Conservation (phyloP, 805 yeast genomes). For the Grigorovia yakushimaensis region DNA sequence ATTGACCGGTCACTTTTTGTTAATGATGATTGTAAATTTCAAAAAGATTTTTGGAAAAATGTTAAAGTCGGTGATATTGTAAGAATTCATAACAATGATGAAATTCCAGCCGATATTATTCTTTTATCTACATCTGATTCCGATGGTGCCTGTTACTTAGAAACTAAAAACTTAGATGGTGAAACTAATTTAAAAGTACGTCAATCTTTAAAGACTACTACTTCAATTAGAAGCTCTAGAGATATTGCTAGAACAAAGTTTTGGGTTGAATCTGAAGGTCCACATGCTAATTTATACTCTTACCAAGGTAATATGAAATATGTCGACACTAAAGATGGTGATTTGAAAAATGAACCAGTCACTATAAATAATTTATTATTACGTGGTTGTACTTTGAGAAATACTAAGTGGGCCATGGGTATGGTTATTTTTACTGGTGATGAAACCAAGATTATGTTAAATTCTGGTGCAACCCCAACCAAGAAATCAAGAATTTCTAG, state of each 20-base stretch:
- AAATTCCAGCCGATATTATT: conserved; percentile 67
- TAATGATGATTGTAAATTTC: conserved; percentile 27
- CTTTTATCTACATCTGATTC: conserved; percentile 55
- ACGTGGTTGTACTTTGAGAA: conserved; percentile 70
- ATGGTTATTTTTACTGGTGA: conserved; percentile 67
- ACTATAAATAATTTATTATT: conserved; percentile 59
- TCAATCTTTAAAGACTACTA: conserved; percentile 58
- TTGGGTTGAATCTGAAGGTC: conserved; percentile 76
- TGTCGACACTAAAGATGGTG: conserved; percentile 28
- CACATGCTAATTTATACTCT: conserved; percentile 66
- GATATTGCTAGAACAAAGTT: conserved; percentile 45
- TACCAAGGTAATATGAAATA: conserved; percentile 64
- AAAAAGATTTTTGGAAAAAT: conserved; percentile 48
- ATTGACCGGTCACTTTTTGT: conserved; percentile 46
- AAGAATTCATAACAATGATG: conserved; percentile 63
- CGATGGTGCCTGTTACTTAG: conserved; percentile 65
- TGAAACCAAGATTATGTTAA: conserved; percentile 74
- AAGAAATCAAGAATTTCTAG: conserved; percentile 65
- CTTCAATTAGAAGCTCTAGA: conserved; percentile 37
- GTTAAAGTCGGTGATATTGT: conserved; percentile 66
- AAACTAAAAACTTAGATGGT: conserved; percentile 77
- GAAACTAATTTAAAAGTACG: conserved; percentile 69
- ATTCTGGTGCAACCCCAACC: conserved; percentile 71
- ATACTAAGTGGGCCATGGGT: conserved; percentile 78
- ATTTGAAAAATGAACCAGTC: conserved; percentile 45